A percentile compares a stretch with the other conserved stretches of the same genome.
Conservation (phyloP, 2,329 filamentous ascomycete species). For the Cladophialophora carrionii region DNA sequence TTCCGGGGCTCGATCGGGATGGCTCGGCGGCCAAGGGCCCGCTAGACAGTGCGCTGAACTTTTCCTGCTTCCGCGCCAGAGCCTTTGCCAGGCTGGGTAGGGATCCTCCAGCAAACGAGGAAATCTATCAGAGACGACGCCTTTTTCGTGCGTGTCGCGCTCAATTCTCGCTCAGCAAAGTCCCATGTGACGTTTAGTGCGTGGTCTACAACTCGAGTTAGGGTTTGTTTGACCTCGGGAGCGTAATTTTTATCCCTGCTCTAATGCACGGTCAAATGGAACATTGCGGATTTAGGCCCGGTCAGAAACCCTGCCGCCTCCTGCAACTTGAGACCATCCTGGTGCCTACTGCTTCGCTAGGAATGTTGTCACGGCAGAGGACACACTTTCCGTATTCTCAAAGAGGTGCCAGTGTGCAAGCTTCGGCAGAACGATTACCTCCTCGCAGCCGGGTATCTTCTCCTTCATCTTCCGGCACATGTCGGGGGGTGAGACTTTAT, state of each 20-base stretch:
- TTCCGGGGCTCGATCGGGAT: conserved; percentile 10
- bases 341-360: conserved; percentile 14
- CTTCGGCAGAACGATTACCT: conserved; percentile 45
- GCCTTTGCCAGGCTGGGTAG: conserved; percentile 1
- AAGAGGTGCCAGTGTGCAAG: conserved; percentile 58
- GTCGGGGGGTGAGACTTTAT: conserved; percentile 49
- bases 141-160: not conserved
- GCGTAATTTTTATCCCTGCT: not conserved
- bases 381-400: conserved; percentile 50
- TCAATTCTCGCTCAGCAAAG: not conserved
- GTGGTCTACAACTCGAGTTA: not conserved
- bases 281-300: not conserved
- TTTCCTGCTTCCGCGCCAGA: not conserved
- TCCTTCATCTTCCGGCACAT: conserved; percentile 41
- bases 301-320: not conserved
- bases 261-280: not conserved
- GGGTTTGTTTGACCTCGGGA: not conserved
- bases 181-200: not conserved
- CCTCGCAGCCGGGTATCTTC: conserved; percentile 40
- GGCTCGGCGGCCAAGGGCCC: not conserved
- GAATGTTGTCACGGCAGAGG: conserved; percentile 39
- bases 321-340: not conserved
- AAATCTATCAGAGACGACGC: not conserved
- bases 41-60: not conserved
- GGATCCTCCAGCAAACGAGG: not conserved